phyloP scores from a whole-genome alignment of 306 rosid genomes.

The Cyclanthera cordifolia region DNA sequence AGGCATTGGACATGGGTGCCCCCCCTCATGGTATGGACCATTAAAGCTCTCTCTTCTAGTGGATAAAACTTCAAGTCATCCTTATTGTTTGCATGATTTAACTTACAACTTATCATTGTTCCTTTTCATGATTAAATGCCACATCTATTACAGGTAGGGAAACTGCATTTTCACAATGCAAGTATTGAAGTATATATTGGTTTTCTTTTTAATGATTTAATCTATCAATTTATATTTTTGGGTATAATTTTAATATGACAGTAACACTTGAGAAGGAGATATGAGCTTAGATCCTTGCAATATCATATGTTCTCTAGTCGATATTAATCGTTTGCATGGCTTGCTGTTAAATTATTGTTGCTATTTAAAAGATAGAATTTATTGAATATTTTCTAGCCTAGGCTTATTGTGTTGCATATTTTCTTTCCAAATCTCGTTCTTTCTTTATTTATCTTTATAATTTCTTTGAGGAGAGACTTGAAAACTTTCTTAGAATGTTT shows the following conservation, averaged over 20 bases:
- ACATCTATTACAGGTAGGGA: not conserved
- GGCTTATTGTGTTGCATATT: too few species aligned
- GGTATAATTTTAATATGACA: not conserved
- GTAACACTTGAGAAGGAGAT: too few species aligned
- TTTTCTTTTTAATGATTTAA: not conserved
- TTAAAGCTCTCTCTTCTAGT: not conserved
- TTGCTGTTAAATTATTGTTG: too few species aligned
- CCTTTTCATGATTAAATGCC: not conserved
- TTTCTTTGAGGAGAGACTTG: too few species aligned
- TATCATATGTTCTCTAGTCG: too few species aligned
- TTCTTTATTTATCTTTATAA: too few species aligned
- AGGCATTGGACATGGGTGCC: constrained; percentile 98
- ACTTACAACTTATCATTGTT: not conserved
- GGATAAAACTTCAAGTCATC: not conserved
- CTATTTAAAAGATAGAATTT: too few species aligned
- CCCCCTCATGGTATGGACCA: constrained; percentile 82
- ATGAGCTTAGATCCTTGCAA: too few species aligned
- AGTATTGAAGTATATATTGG: not conserved
- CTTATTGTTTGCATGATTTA: not conserved
- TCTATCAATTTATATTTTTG: not conserved
- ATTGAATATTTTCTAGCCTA: too few species aligned
- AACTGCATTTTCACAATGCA: not conserved
- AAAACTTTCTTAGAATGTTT: too few species aligned
- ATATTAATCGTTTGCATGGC: too few species aligned
- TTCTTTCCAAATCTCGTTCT: too few species aligned